These are phyloP conservation scores for Ceratobasidium sp. DNA, from an alignment of 1,284 basidiomycete genomes.

Conservation along the genomic window DNA sequence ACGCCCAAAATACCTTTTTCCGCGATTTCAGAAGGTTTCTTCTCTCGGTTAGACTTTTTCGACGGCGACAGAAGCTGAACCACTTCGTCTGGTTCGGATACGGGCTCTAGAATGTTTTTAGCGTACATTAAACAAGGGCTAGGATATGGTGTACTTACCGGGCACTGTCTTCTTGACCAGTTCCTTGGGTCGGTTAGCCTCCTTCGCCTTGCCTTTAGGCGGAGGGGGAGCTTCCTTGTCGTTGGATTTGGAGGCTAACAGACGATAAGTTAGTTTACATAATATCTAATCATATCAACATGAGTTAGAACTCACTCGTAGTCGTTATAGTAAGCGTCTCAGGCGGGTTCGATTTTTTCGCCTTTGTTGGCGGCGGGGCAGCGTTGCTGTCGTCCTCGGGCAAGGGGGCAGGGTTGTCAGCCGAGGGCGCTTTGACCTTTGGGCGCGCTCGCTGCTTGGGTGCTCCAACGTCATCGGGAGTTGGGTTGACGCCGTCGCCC, in stretches of 20 bases:
- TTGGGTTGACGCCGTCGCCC: neutral
- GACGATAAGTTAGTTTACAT: neutral
- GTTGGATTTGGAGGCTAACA: neutral
- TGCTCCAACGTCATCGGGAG: neutral
- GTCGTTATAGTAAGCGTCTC: neutral
- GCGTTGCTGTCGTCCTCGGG: neutral
- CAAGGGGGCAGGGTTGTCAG: neutral
- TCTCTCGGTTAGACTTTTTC: neutral
- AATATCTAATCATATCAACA: neutral
- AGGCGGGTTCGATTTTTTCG: neutral
- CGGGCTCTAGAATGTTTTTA: neutral
- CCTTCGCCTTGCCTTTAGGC: neutral
- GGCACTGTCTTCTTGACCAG: neutral
- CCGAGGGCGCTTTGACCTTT: neutral
- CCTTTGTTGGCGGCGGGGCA: neutral
- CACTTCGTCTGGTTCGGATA: neutral
- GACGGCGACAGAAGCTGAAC: neutral
- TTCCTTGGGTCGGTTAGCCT: neutral
- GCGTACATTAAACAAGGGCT: too few relatives aligned
- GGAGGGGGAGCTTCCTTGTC: neutral
- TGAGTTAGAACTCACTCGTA: neutral
- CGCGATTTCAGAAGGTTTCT: conserved; percentile 6
- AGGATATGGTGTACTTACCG: too few relatives aligned
- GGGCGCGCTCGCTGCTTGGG: neutral
- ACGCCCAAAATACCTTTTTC: neutral